Percentiles rank a stretch among this genome's conserved stretches.
Evolutionary conservation across 129 eudicot genomes (phyloP).

Genomic region (Lactuca sativa): DNA sequence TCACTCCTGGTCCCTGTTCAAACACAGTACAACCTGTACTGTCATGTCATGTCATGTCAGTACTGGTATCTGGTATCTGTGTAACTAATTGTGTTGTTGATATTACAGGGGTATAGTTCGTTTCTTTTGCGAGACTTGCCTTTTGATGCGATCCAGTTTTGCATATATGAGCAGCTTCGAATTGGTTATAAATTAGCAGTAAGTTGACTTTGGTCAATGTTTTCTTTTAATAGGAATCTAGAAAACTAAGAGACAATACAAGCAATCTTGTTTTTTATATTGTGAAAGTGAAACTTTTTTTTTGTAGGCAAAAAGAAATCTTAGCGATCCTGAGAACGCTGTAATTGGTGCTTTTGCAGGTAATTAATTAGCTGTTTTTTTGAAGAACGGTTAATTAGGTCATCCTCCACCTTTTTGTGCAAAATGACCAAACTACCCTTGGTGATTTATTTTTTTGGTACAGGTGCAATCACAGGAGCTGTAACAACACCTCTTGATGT

Average conservation of each 20-base stretch:
- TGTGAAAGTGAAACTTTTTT: background rate
- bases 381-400: no score
- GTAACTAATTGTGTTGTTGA: constrained; percentile 16
- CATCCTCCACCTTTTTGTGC: background rate
- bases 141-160: constrained; percentile 88
- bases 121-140: constrained; percentile 89
- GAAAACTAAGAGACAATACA: no score
- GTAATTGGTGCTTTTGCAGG: constrained; percentile 94
- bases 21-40: no score
- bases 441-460: constrained; percentile 11
- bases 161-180: constrained; percentile 87
- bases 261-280: constrained; percentile 1
- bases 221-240: background rate
- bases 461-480: constrained; percentile 85
- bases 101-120: constrained; percentile 76
- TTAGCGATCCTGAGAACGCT: constrained; percentile 87
- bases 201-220: constrained; percentile 35
- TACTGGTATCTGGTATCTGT: background rate
- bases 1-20: no score
- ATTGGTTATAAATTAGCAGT: constrained; percentile 86
- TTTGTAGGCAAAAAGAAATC: constrained; percentile 74
- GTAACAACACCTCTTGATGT: constrained; percentile 82
- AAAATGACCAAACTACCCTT: background rate
- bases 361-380: constrained; percentile 25
- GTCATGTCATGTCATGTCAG: no score